A percentile compares a stretch with the other conserved stretches of the same genome.
These are phyloP conservation scores for Climacium dendroides DNA, from an alignment of 225 moss, liverwort and hornwort genomes.

Conservation along the genomic window DNA sequence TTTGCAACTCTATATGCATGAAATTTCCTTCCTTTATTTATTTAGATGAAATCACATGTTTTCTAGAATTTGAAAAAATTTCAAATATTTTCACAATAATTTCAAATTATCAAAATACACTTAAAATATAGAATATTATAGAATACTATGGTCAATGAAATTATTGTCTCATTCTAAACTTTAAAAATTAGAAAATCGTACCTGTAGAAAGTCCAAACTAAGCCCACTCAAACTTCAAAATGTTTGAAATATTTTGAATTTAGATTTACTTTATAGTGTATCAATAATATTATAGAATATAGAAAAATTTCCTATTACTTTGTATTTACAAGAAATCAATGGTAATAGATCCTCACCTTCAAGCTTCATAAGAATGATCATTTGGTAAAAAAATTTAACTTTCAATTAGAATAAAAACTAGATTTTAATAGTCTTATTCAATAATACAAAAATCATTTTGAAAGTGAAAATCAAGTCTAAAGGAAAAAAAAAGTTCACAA, in stretches of 20 bases:
- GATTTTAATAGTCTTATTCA: background rate
- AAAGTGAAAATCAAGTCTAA: background rate
- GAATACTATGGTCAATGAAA: background rate
- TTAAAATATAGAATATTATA: too few species aligned
- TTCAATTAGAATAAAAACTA: rapidly evolving
- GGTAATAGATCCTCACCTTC: background rate
- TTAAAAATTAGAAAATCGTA: background rate
- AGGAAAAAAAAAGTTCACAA: background rate
- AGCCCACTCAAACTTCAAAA: background rate
- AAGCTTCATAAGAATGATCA: background rate
- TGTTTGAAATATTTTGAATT: rapidly evolving
- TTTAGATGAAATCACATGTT: background rate
- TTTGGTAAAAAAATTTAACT: background rate
- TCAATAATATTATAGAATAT: background rate
- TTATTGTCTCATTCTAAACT: background rate
- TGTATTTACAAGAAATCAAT: rapidly evolving
- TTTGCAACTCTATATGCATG: background rate
- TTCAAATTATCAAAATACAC: background rate
- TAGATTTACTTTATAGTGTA: background rate
- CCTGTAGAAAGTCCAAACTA: too few species aligned
- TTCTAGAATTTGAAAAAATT: rapidly evolving
- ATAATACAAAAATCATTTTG: background rate
- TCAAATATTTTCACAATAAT: rapidly evolving
- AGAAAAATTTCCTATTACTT: background rate
- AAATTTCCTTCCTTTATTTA: background rate